phyloP scores from a whole-genome alignment of 768 basidiomycete genomes.

The Clitopilus passeckerianus region DNA sequence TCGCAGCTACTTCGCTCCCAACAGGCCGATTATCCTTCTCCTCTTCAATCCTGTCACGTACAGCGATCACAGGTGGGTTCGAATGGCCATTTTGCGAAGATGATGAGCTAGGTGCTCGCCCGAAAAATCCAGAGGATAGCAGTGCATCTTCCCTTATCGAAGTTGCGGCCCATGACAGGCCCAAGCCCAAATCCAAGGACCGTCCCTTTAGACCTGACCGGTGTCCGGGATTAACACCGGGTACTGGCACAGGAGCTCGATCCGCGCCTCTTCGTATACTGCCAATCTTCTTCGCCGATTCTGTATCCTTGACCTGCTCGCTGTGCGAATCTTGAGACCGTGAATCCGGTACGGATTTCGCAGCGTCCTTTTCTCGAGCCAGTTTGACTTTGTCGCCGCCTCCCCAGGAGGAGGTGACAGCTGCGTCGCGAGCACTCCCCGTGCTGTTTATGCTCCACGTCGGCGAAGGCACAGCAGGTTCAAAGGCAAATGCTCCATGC shows the following conservation, averaged over 20 bases:
- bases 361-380: constrained; percentile 4
- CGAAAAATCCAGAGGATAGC: constrained; percentile 35
- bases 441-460: constrained; percentile 29
- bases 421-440: constrained; percentile 10
- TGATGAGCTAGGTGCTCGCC: constrained; percentile 24
- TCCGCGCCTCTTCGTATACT: constrained; percentile 16
- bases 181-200: constrained; percentile 66
- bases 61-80: not conserved
- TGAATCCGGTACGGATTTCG: constrained; percentile 13
- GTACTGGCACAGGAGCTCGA: constrained; percentile 27
- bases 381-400: not conserved
- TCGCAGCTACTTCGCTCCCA: constrained; percentile 41
- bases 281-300: constrained; percentile 22
- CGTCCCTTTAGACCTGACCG: constrained; percentile 56
- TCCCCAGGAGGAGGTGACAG: not conserved
- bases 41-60: constrained; percentile 6
- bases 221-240: constrained; percentile 26
- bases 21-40: constrained; percentile 27
- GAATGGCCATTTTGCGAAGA: constrained; percentile 16
- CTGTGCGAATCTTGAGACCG: not conserved
- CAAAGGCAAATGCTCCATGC: constrained; percentile 64
- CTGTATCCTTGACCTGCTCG: constrained; percentile 15
- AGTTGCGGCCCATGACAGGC: constrained; percentile 68
- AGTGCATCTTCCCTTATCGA: constrained; percentile 65
- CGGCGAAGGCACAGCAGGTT: constrained; percentile 57